A percentile compares a stretch with the other conserved stretches of the same genome.
These are phyloP conservation scores for Penicillium corylophilum DNA, from an alignment of 2,329 filamentous ascomycete species.

Conservation along the genomic window DNA sequence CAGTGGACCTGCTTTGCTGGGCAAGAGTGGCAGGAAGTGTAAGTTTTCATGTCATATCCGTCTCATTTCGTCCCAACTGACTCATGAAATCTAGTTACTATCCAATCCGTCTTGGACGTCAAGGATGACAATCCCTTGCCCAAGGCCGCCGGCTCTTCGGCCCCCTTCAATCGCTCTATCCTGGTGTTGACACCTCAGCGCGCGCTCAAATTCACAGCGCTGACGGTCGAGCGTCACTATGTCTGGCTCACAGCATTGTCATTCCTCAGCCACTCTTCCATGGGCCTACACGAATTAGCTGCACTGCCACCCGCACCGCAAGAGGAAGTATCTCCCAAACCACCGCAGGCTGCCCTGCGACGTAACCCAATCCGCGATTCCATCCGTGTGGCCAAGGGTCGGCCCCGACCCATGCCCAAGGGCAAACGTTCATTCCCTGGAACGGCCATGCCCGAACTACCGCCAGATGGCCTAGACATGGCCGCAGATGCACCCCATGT, in stretches of 20 bases:
- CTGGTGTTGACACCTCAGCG: constrained; percentile 89
- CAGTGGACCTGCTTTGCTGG: constrained; percentile 81
- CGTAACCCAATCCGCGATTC: constrained; percentile 76
- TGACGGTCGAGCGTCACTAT: constrained; percentile 80
- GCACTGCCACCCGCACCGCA: constrained; percentile 55
- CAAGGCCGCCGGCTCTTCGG: constrained; percentile 58
- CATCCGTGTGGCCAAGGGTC: constrained; percentile 81
- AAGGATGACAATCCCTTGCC: constrained; percentile 88
- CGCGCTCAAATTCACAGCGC: constrained; percentile 91
- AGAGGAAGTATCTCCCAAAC: constrained; percentile 40
- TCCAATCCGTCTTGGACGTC: constrained; percentile 95
- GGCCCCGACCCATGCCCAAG: constrained; percentile 46
- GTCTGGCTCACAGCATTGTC: constrained; percentile 92
- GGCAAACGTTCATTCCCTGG: constrained; percentile 42
- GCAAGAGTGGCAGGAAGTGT: constrained; percentile 93
- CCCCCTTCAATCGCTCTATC: constrained; percentile 86
- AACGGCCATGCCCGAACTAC: constrained; percentile 35
- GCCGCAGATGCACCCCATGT: constrained; percentile 53
- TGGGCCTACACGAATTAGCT: constrained; percentile 73
- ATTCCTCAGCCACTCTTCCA: constrained; percentile 87
- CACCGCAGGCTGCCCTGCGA: constrained; percentile 49
- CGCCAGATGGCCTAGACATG: constrained; percentile 30
- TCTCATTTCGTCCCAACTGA: constrained; percentile 3
- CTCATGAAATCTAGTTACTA: constrained; percentile 62
- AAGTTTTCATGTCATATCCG: constrained; percentile 47